Evolutionary conservation across 805 yeast genomes (phyloP), one percentile per base, ranked within the genome.

Genomic region (Jamesozyma spencerorum): DNA sequence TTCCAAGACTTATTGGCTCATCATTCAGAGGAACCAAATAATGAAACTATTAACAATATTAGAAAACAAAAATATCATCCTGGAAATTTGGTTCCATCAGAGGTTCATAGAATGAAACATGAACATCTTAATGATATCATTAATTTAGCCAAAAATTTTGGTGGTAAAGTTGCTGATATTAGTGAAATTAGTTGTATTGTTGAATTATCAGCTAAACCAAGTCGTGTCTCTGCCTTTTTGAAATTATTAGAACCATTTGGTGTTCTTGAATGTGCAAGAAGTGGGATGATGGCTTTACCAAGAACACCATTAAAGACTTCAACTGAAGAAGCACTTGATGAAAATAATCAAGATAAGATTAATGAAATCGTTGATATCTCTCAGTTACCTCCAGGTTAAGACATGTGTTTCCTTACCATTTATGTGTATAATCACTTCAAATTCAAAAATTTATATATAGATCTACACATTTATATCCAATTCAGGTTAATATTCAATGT

Each of bases 241-340:
- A 84, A 83, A 47, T 76, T 92, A 59, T 71, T 88, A 58, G 92
- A 86, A 62, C 98, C 98, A 34, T 92, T 92, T 59, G 98, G 98
- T 58, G 80, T 92, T 43, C 74, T 92, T 57, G 98, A 92, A 67
- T 83, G 90, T 54, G 95, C 97, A 34, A 78, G 98, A 68, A 82
- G 95, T 19, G 98, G 98, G 68, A 85, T 90, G 94, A 87, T 92
- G 90, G 98, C 97, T 8, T 74, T 92, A 55, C 94, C 97, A 58
- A 81, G 97, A 74, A 85, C 97, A 37, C 96, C 95, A 33, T 67
- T 87, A 51, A 85, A 80, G 48, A 55, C 57, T 30, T 66, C 62
- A 33, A 73, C 66, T 15, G 72, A 68, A 18, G 77, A 71, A 22
- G 81, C 73, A 8, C 83, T 80, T 28, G 69, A 70, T 18, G 68